A percentile compares a stretch with the other conserved stretches of the same genome.
Conservation (phyloP, 2,329 filamentous ascomycete species). For the Pseudocercospora eumusae region DNA sequence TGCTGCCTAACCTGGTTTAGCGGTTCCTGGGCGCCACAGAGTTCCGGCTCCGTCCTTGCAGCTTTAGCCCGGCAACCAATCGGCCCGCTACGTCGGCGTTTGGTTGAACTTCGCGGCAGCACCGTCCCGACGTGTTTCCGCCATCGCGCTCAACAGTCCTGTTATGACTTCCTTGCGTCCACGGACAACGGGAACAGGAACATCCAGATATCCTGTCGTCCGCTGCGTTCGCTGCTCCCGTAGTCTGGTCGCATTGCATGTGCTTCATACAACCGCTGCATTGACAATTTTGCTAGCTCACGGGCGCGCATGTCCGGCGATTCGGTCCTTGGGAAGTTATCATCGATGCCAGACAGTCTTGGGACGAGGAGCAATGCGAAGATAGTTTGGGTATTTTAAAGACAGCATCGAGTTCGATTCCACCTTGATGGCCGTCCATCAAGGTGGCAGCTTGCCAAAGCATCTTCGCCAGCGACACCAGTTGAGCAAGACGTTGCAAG, state of each 20-base stretch:
- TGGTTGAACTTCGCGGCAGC: background rate
- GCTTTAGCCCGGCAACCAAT: conserved; percentile 1
- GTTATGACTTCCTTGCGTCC: background rate
- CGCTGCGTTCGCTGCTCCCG: background rate
- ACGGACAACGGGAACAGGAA: background rate
- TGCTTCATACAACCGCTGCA: background rate
- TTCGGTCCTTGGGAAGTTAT: background rate
- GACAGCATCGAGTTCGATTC: background rate
- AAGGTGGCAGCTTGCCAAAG: background rate
- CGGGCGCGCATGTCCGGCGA: background rate
- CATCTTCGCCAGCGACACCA: background rate
- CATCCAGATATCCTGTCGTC: background rate
- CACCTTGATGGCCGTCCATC: background rate
- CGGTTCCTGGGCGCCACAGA: conserved; percentile 15
- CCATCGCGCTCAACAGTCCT: background rate
- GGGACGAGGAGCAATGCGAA: background rate
- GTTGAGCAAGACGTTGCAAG: background rate
- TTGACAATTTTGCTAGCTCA: background rate
- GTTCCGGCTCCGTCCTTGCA: conserved; percentile 5
- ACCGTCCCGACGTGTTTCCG: background rate
- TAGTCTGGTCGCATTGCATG: background rate
- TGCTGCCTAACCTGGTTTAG: conserved; percentile 7
- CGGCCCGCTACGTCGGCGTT: conserved; percentile 7
- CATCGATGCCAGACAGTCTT: background rate
- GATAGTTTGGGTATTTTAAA: background rate